A percentile compares a stretch with the other conserved stretches of the same genome.
phyloP scores from a whole-genome alignment of 768 basidiomycete species.

The Tricholomella constricta region DNA sequence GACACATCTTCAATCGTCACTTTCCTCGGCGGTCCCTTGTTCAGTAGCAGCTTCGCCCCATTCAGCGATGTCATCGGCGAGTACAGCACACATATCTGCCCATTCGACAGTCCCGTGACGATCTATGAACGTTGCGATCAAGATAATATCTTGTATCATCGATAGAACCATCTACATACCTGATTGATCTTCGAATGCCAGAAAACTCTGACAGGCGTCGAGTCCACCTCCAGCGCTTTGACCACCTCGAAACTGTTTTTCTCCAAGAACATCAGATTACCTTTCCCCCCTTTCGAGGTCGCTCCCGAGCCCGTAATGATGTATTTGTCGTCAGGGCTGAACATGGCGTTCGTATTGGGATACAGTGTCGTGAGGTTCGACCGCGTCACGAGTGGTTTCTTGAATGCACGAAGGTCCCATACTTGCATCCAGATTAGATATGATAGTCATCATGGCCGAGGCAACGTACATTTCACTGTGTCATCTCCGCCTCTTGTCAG shows the following conservation, averaged over 20 bases:
- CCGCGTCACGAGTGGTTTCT: conserved; percentile 79
- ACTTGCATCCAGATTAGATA: conserved; percentile 47
- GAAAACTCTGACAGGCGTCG: conserved; percentile 83
- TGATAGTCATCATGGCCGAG: background rate
- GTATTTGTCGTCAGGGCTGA: conserved; percentile 92
- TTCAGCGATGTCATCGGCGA: conserved; percentile 89
- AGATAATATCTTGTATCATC: conserved; percentile 3
- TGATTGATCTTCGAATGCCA: conserved; percentile 99
- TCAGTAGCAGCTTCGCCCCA: conserved; percentile 87
- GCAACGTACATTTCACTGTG: conserved; percentile 85
- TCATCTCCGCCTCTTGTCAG: conserved; percentile 93
- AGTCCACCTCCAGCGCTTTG: conserved; percentile 67
- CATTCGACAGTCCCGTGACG: conserved; percentile 83
- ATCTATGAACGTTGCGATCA: conserved; percentile 54
- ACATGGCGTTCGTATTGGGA: conserved; percentile 90
- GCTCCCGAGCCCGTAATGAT: conserved; percentile 83
- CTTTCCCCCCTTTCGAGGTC: conserved; percentile 64
- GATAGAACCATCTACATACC: conserved; percentile 44
- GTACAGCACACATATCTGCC: conserved; percentile 87
- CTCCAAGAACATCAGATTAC: conserved; percentile 72
- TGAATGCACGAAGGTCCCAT: conserved; percentile 93
- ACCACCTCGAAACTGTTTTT: conserved; percentile 70
- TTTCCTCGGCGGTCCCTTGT: conserved; percentile 83
- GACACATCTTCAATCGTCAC: conserved; percentile 88
- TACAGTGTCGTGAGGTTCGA: conserved; percentile 74